Percentiles rank a stretch among this genome's conserved stretches.
These are phyloP conservation scores for Bertia moriformis DNA, from an alignment of 2,329 filamentous ascomycete genomes.

Conservation along the genomic window DNA sequence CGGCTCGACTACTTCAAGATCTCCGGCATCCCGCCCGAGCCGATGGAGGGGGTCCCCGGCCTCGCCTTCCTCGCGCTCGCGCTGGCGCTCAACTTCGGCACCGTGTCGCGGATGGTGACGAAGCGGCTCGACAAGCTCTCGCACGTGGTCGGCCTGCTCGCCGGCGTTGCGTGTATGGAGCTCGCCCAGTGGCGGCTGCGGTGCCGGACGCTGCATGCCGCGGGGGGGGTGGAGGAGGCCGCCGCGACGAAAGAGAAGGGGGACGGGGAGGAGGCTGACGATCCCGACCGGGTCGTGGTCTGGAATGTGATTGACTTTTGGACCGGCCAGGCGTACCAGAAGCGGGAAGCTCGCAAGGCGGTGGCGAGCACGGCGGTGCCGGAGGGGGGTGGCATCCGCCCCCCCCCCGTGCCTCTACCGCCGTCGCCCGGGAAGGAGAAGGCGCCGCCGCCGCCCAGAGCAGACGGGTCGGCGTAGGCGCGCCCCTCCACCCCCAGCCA, in stretches of 20 bases:
- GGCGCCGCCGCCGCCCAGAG: not conserved
- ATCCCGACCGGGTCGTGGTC: too few species aligned
- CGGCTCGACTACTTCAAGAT: slow-evolving; percentile 39
- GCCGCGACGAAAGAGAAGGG: not conserved
- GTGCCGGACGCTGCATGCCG: slow-evolving; percentile 7
- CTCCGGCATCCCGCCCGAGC: slow-evolving; percentile 39
- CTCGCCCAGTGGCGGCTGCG: slow-evolving; percentile 8
- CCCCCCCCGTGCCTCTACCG: not conserved
- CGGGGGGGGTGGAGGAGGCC: too few species aligned
- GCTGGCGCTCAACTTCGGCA: slow-evolving; percentile 32
- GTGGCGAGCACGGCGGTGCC: slow-evolving; percentile 30
- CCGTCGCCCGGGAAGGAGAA: too few species aligned
- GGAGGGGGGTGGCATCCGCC: slow-evolving; percentile 10
- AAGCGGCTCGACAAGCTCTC: slow-evolving; percentile 33
- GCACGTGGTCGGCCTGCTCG: slow-evolving; percentile 34
- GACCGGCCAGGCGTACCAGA: not conserved
- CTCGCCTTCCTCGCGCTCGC: slow-evolving; percentile 36
- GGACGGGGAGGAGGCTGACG: not conserved
- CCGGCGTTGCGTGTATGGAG: slow-evolving; percentile 23
- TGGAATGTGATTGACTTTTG: not conserved
- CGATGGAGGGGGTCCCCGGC: slow-evolving; percentile 33
- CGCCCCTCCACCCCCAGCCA: too few species aligned
- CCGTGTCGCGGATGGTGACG: slow-evolving; percentile 23
- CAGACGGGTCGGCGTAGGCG: too few species aligned
- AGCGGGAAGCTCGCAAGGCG: too few species aligned